phyloP scores from a whole-genome alignment of 257 asterid species.

The Solanum bulbocastanum region DNA sequence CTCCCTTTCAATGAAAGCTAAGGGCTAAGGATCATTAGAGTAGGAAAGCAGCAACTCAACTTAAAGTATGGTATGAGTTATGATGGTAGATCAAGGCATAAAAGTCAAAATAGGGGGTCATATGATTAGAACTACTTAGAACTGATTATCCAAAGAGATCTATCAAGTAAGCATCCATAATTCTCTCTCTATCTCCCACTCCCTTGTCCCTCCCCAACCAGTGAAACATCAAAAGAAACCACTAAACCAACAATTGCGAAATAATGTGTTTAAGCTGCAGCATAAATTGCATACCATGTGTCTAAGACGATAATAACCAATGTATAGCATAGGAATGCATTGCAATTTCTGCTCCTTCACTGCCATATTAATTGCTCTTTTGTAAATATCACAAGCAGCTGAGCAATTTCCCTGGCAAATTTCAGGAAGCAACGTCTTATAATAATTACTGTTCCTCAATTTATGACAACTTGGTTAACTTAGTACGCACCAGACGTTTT shows the following conservation, averaged over 20 bases:
- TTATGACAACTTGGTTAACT: conserved; percentile 10
- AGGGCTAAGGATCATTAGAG: neutral
- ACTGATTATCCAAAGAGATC: neutral
- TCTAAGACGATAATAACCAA: conserved; percentile 45
- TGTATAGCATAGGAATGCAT: conserved; percentile 51
- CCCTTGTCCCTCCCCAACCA: neutral
- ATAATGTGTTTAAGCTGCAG: neutral
- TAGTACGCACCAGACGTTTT: conserved; percentile 64
- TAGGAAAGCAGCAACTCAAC: neutral
- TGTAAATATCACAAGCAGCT: conserved; percentile 56
- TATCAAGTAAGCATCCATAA: neutral
- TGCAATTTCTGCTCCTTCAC: conserved; percentile 41
- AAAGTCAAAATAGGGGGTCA: neutral
- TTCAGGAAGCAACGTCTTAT: conserved; percentile 7
- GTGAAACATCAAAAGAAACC: neutral
- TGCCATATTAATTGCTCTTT: conserved; percentile 52
- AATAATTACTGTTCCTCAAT: neutral
- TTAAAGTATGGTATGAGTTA: neutral
- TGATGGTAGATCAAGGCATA: neutral
- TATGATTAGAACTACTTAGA: neutral
- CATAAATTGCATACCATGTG: conserved; percentile 43
- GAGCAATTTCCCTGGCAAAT: conserved; percentile 59
- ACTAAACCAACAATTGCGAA: neutral
- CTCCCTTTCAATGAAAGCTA: neutral
- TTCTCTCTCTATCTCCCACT: neutral